Percentiles rank a stretch among this genome's conserved stretches.
These are phyloP conservation scores for Nicotiana otophora DNA, from an alignment of 257 asterid genomes.

Conservation along the genomic window DNA sequence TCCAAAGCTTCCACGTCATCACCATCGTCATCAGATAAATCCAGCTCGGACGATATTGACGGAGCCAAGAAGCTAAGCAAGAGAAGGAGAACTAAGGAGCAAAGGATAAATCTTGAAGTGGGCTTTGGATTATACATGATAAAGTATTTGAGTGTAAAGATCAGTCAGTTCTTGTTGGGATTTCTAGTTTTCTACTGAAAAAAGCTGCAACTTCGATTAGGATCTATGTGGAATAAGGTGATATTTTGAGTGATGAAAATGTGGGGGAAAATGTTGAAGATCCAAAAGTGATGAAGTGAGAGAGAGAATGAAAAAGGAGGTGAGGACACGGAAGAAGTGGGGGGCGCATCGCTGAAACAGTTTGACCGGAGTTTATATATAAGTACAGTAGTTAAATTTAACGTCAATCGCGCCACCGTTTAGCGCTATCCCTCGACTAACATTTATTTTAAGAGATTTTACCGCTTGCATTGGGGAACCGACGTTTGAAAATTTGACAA, in stretches of 20 bases:
- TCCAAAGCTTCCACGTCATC: conserved; percentile 52
- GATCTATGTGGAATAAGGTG: neutral
- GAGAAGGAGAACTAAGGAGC: conserved; percentile 38
- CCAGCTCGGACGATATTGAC: conserved; percentile 16
- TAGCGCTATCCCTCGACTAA: too few relatives aligned
- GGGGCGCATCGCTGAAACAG: neutral
- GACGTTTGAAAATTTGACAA: too few relatives aligned
- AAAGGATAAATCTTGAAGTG: conserved; percentile 39
- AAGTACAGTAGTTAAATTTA: neutral
- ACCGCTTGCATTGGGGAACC: too few relatives aligned
- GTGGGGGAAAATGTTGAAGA: neutral
- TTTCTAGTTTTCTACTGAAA: neutral
- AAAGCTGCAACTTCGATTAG: neutral
- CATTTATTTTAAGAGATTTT: too few relatives aligned
- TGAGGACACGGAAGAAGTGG: neutral
- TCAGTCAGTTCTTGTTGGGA: neutral
- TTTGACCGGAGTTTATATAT: neutral
- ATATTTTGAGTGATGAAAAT: neutral
- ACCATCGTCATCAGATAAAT: conserved; percentile 27
- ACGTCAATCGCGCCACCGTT: neutral
- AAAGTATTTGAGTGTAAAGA: neutral
- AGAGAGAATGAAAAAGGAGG: neutral
- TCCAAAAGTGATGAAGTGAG: neutral
- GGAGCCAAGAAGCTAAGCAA: conserved; percentile 30
- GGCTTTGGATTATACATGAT: conserved; percentile 39